phyloP scores from a whole-genome alignment of 176 grass and related monocot genomes.

The Rhipidocladum racemiflorum region DNA sequence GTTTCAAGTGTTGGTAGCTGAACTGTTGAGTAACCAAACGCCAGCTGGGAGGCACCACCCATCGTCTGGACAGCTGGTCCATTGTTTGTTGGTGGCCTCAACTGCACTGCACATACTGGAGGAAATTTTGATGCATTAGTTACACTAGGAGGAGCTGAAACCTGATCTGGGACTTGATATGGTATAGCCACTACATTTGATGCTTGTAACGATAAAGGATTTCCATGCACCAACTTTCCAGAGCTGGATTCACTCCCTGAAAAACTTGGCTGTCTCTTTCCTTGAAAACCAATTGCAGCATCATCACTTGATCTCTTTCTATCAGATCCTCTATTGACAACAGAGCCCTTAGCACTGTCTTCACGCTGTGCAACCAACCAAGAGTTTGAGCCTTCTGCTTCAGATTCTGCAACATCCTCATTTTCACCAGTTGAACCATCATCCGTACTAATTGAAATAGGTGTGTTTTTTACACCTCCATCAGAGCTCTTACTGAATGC shows the following conservation, averaged over 20 bases:
- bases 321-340: slow-evolving; percentile 49
- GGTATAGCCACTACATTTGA: slow-evolving; percentile 33
- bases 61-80: slow-evolving; percentile 35
- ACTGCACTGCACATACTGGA: slow-evolving; percentile 50
- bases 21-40: slow-evolving; percentile 76
- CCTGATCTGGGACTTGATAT: slow-evolving; percentile 47
- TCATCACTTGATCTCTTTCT: slow-evolving; percentile 50
- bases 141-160: slow-evolving; percentile 38
- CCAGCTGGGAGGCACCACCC: slow-evolving; percentile 46
- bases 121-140: slow-evolving; percentile 41
- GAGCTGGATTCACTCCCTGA: slow-evolving; percentile 54
- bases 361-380: slow-evolving; percentile 77
- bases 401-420: slow-evolving; percentile 85
- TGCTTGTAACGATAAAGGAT: slow-evolving; percentile 47
- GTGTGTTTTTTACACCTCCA: slow-evolving; percentile 52
- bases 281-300: slow-evolving; percentile 53
- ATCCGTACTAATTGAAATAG: slow-evolving; percentile 71
- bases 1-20: slow-evolving; percentile 94
- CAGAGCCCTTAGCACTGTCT: slow-evolving; percentile 51
- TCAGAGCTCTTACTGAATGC: slow-evolving; percentile 60
- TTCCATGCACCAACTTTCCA: slow-evolving; percentile 45
- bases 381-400: slow-evolving; percentile 88
- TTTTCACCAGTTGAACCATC: slow-evolving; percentile 97
- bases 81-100: slow-evolving; percentile 51
- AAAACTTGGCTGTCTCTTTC: slow-evolving; percentile 56